These are phyloP conservation scores for Helianthus annuus DNA, from an alignment of 129 eudicot species.

Conservation along the genomic window HanXRQr2.0-SUNRISE NC_035442.2:178431513-178432012, in stretches of 20 bases:
- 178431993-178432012: neutral
- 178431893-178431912: neutral
- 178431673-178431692: neutral
- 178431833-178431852: neutral
- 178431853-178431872: neutral
- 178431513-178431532: slow-evolving; percentile 75
- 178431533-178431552: slow-evolving; percentile 77
- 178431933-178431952: neutral
- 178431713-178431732: neutral
- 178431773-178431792: neutral
- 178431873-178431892: neutral
- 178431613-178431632: slow-evolving; percentile 12
- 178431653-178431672: neutral
- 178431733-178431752: neutral
- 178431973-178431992: neutral
- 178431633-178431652: slow-evolving; percentile 12
- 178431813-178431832: neutral
- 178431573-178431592: slow-evolving; percentile 78
- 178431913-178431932: too few relatives aligned
- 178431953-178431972: neutral
- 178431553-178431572: slow-evolving; percentile 85
- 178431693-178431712: neutral
- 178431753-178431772: neutral
- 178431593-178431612: slow-evolving; percentile 82
- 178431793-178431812: neutral